Evolutionary conservation across 495 filamentous ascomycete species (phyloP), one percentile per base, ranked within the genome.

Genomic region (Aspergillus ellipticus): DNA sequence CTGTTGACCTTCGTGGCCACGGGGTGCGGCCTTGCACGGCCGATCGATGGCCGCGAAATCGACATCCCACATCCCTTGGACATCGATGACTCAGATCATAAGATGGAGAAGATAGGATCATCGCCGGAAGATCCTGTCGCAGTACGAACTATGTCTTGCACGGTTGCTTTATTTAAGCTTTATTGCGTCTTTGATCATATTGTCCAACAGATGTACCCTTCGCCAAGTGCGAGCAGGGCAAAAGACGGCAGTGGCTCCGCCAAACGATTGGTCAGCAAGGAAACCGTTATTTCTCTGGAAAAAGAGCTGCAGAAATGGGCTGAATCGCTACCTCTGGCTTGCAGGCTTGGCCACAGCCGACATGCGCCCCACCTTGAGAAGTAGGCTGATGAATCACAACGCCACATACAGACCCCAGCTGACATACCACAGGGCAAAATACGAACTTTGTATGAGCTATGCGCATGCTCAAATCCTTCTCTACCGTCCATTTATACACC

Each of bases 401-500:
- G 6, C 24, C 28, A 3, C 0, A 7, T 29, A 2, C 16, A 0
- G 21, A 2, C 10, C 5, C 16, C 9, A 2, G 28, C 56, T 49
- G 41, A 58, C 37, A 6, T 16, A 2, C 15, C 26, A 26, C 13
- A 58, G 56, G 45, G 51, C 56, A 11, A 42, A 54, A 13, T 50
- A 54, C 28, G 56, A 58, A 28, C 26, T 58, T 15, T 54, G 51
- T 15, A 50, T 58, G 56, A 24, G 35, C 10, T 58, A 45, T 24
- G 35, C 20, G 17, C 51, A 58, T 19, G 51, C 29, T 26, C 56
- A 58, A 20, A 45, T 58, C 13, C 42, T 50, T 19, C 46, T 58
- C 7, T 58, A 58, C 17, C 50, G 56, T 0, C 51, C 56, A 6
- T 58, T 58, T 10, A 17, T 58, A 6, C 56, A 58, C 37, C 54